Evolutionary conservation across 495 filamentous ascomycete species (phyloP), one percentile per base, ranked within the genome.

Genomic region (Aspergillus wentii): DNA sequence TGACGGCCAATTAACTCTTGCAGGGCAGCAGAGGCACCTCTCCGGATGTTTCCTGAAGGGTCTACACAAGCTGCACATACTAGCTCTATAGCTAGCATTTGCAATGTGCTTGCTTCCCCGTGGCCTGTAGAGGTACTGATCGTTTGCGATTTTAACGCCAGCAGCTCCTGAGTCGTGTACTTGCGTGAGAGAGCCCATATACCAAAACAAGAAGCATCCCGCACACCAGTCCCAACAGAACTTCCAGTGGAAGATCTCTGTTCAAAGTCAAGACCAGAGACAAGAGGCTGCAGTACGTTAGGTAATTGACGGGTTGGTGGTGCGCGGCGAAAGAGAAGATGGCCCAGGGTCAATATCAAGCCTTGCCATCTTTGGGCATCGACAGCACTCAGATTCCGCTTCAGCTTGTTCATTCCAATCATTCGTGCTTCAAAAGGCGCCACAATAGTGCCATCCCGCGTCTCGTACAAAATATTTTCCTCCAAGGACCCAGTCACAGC

Each of bases 1-100:
- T 99, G 91, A 10, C 92, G 78, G 4, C 92, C 92, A 38, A 96
- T 84, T 13, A 97, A 69, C 57, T 99, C 92, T 54, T 99, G 92
- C 23, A 99, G 61, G 11, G 92, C 92, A 32, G 92, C 92, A 14
- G 91, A 96, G 16, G 89, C 81, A 2, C 89, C 94, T 33, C 92
- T 76, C 26, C 92, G 75, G 44, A 97, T 94, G 41, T 97, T 99
- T 7, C 94, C 90, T 14, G 85, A 77, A 1, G 91, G 82, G 57
- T 99, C 92, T 9, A 96, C 69, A 46, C 83, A 92, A 5, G 89
- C 89, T 2, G 87, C 78, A 19, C 82, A 75, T 1, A 94, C 73
- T 8, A 99, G 70, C 47, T 92, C 80, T 0, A 80, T 79, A 5
- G 89, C 88, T 3, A 96, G 63, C 18, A 83, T 68, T 47, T 94